Evolutionary conservation across 2,329 filamentous ascomycete species (phyloP).

Genomic region (Dactylella cylindrospora): DNA sequence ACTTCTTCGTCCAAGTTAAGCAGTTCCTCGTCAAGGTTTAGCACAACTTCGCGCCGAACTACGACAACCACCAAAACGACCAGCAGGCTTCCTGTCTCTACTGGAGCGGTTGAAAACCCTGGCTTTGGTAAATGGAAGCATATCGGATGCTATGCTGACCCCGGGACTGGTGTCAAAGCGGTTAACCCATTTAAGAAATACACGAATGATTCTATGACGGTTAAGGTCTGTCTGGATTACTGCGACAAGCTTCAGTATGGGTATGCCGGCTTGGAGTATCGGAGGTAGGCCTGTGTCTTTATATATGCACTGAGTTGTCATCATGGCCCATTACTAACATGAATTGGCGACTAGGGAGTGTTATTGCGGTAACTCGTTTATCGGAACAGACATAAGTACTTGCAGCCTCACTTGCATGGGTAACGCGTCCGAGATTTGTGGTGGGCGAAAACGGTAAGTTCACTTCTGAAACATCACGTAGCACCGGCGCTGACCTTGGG

Average conservation of each 20-base stretch:
- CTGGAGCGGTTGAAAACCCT: neutral
- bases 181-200: slow-evolving; percentile 12
- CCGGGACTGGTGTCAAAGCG: slow-evolving; percentile 4
- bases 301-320: neutral
- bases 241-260: slow-evolving; percentile 6
- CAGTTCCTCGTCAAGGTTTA: slow-evolving; percentile 21
- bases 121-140: slow-evolving; percentile 4
- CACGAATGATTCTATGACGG: slow-evolving; percentile 20
- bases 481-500: neutral
- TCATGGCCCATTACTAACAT: neutral
- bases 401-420: slow-evolving; percentile 19
- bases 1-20: slow-evolving; percentile 38
- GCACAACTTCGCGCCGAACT: slow-evolving; percentile 5
- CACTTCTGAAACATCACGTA: neutral
- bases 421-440: slow-evolving; percentile 25
- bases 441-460: slow-evolving; percentile 19
- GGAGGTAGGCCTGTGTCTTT: slow-evolving; percentile 1
- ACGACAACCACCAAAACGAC: slow-evolving; percentile 2
- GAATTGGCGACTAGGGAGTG: slow-evolving; percentile 14
- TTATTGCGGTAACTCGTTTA: slow-evolving; percentile 20
- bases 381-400: neutral
- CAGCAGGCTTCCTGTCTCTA: neutral
- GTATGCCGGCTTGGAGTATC: slow-evolving; percentile 18
- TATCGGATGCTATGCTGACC: slow-evolving; percentile 22
- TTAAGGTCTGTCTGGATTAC: slow-evolving; percentile 9